Evolutionary conservation across 1,284 basidiomycete genomes (phyloP), one percentile per base, ranked within the genome.

Genomic region (Puccinia brachypodii): DNA sequence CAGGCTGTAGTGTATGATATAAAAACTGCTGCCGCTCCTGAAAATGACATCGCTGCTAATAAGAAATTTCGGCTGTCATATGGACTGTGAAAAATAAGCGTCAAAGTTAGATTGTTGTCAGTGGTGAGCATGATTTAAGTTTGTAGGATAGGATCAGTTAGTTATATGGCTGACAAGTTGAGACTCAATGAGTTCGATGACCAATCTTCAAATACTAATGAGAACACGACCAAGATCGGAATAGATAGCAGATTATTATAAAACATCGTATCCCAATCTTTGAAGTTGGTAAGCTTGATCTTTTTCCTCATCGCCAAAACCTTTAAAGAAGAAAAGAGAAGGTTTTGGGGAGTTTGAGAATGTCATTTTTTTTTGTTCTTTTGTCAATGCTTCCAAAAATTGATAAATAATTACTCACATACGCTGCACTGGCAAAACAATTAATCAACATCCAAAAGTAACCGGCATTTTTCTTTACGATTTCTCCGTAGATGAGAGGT

Each of bases 191-290:
- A 95, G 82, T 90, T 92, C 7, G 88, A 87, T 72, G 92, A 91
- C 97, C 97, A 99, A 86, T 98, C 92, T 87, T 99, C 97, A 56
- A 93, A 88, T 76, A 96, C 84, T 83, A 99, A 85, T 19, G 95
- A 97, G 86, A 93, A 94, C 82, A 95, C 84, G 56, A 91, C 89
- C 60, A 99, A 89, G 50, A 98, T 91, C 60, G 97, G 95, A 84
- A 99, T 95, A 47, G 94, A 97, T 72, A 99, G 89, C 75, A 98
- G 87, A 88, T 99, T 99, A 89, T 98, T 98, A 89, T 98, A 99
- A 88, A 95, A 98, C 96, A 99, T 98, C 36, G 96, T 93, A 86
- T 99, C 97, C 96, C 95, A 98, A 86, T 99, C 96, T 83, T 95
- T 96, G 89, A 99, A 99, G 56, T 94, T 94, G n/a, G 95, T 98